Conservation (phyloP, 768 basidiomycete species). For the Cantharellus cinnabarinus region DNA sequence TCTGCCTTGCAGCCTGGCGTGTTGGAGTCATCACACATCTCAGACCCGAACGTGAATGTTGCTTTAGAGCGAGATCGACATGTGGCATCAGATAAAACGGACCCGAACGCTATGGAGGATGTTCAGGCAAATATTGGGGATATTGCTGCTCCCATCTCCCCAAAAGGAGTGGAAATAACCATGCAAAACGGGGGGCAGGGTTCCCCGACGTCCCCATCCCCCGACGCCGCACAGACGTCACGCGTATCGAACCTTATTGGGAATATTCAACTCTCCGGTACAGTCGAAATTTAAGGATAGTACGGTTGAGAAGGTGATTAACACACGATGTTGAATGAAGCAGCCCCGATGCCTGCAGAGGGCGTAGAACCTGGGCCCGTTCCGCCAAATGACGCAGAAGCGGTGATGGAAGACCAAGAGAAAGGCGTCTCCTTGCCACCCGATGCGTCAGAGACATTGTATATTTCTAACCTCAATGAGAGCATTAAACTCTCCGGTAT, state of each 20-base stretch:
- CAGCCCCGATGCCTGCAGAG: too few relatives aligned
- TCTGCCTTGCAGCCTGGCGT: too few relatives aligned
- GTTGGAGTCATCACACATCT: too few relatives aligned
- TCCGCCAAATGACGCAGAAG: too few relatives aligned
- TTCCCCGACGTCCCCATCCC: neutral
- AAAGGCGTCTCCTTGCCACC: neutral
- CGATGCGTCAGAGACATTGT: slow-evolving; percentile 59
- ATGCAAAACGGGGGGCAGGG: too few relatives aligned
- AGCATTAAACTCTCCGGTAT: slow-evolving; percentile 48
- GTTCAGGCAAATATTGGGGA: neutral
- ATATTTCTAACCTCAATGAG: slow-evolving; percentile 93
- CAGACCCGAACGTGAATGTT: too few relatives aligned
- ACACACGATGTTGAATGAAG: too few relatives aligned
- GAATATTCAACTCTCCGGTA: slow-evolving; percentile 50
- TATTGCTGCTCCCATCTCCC: neutral
- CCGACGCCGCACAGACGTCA: slow-evolving; percentile 50
- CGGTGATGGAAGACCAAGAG: too few relatives aligned
- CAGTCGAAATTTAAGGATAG: neutral
- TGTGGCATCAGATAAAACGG: neutral
- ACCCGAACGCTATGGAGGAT: neutral
- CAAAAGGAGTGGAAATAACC: too few relatives aligned
- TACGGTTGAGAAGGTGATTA: neutral
- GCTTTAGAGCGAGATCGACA: too few relatives aligned
- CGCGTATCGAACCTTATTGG: slow-evolving; percentile 95
- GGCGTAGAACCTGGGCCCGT: too few relatives aligned